A percentile compares a stretch with the other conserved stretches of the same genome.
Evolutionary conservation across 2,329 filamentous ascomycete species (phyloP).

Genomic region (Clonostachys sp.): DNA sequence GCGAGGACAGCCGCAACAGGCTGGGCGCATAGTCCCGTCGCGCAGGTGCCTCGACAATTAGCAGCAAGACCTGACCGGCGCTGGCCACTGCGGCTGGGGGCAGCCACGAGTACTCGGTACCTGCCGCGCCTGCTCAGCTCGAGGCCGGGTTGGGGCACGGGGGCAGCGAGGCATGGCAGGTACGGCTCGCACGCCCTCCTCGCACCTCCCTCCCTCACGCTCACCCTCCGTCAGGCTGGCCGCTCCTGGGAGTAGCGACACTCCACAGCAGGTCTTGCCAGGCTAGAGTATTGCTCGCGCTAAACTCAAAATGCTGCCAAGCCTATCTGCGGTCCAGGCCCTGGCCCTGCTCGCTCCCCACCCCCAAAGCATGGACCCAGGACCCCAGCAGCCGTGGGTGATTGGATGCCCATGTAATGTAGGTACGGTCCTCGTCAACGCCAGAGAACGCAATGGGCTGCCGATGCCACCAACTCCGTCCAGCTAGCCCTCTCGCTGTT

Average conservation of each 20-base stretch:
- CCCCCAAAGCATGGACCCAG: neutral
- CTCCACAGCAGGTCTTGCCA: neutral
- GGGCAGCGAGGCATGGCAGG: no score
- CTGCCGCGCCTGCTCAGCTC: neutral
- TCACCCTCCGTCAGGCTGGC: neutral
- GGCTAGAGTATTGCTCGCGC: constrained; percentile 4
- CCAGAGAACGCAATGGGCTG: neutral
- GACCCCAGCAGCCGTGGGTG: neutral
- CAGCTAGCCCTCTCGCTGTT: neutral
- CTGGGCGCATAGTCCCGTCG: no score
- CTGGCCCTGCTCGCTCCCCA: neutral
- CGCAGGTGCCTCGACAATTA: no score
- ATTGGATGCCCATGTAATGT: neutral
- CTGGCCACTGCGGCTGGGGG: neutral
- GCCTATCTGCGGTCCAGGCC: constrained; percentile 2
- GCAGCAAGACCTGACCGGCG: no score
- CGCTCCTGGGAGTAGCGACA: neutral
- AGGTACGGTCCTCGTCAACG: neutral
- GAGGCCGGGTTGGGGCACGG: neutral
- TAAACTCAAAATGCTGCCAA: constrained; percentile 9
- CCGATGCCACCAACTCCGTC: neutral
- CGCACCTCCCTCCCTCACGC: neutral
- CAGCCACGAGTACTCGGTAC: neutral
- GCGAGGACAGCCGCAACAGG: no score
- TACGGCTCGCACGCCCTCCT: neutral